Evolutionary conservation across 2,329 filamentous ascomycete genomes (phyloP).

Genomic region (Albophoma yamanashiensis): DNA sequence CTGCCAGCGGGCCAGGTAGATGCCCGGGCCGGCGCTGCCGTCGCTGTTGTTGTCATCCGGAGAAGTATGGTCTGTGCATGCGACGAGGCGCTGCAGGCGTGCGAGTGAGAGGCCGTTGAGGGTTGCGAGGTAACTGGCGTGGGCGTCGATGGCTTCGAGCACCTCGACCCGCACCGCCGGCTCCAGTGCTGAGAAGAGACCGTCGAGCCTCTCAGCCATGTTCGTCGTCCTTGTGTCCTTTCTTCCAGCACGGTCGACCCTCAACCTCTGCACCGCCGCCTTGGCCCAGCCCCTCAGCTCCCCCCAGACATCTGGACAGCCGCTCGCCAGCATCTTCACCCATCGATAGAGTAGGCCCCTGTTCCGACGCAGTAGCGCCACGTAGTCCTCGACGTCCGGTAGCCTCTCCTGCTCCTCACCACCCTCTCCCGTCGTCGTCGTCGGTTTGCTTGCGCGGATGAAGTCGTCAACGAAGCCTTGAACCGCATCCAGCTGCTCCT

Average conservation of each 20-base stretch:
- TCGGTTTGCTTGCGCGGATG: conserved; percentile 46
- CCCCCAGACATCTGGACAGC: conserved; percentile 53
- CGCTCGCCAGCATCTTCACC: conserved; percentile 57
- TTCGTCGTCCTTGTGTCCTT: conserved; percentile 13
- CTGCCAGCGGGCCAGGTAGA: conserved; percentile 65
- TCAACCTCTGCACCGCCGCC: conserved; percentile 46
- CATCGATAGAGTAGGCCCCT: conserved; percentile 55
- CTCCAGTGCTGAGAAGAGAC: conserved; percentile 36
- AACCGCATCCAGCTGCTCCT: conserved; percentile 54
- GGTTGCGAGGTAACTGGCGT: conserved; percentile 47
- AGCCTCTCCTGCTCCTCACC: conserved; percentile 13
- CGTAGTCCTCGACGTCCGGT: conserved; percentile 62
- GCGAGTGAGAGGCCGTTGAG: conserved; percentile 42
- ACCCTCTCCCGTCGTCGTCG: conserved; percentile 23
- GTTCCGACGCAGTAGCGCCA: conserved; percentile 54
- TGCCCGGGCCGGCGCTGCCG: conserved; percentile 51
- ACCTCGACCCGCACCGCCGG: conserved; percentile 33
- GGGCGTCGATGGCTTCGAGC: conserved; percentile 42
- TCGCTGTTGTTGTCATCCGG: conserved; percentile 10
- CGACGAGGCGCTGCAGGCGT: conserved; percentile 48
- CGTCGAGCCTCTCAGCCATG: conserved; percentile 28
- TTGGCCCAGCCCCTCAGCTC: conserved; percentile 53
- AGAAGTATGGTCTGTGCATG: conserved; percentile 8
- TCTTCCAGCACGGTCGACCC: conserved; percentile 10
- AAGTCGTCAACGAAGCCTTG: conserved; percentile 63